phyloP scores from a whole-genome alignment of 805 yeast genomes.

The Schwanniomyces polymorphus region DNA sequence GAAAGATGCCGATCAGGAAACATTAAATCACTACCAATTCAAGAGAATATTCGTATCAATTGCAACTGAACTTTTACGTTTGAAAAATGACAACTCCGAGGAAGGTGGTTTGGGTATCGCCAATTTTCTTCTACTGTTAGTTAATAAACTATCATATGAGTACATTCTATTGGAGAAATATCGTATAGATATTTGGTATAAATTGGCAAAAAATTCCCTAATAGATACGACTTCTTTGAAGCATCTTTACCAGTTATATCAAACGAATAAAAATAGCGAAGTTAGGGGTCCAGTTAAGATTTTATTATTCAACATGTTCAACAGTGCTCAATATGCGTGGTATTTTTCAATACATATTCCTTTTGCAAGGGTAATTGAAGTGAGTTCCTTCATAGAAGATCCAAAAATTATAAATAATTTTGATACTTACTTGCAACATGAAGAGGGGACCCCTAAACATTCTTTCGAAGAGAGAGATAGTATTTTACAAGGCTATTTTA shows the following conservation, averaged over 20 bases:
- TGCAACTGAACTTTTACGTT: conserved; percentile 22
- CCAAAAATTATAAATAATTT: conserved; percentile 13
- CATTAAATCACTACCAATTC: conserved; percentile 25
- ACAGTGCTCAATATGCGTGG: conserved; percentile 39
- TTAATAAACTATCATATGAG: conserved; percentile 38
- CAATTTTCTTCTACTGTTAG: conserved; percentile 24
- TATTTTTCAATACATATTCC: conserved; percentile 35
- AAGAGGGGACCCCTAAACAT: conserved; percentile 9
- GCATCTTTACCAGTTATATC: conserved; percentile 22
- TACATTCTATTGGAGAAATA: conserved; percentile 40
- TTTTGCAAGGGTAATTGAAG: conserved; percentile 35
- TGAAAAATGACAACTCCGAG: conserved; percentile 29
- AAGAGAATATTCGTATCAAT: conserved; percentile 24
- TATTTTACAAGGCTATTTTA: conserved; percentile 20
- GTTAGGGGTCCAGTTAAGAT: conserved; percentile 26
- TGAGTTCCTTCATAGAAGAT: conserved; percentile 28
- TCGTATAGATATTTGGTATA: conserved; percentile 34
- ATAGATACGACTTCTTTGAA: conserved; percentile 24
- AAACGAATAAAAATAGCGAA: conserved; percentile 6
- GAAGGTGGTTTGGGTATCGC: conserved; percentile 12
- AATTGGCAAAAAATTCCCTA: conserved; percentile 30
- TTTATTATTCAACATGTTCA: conserved; percentile 30
- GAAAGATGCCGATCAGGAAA: conserved; percentile 18
- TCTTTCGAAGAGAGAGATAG: conserved; percentile 22
- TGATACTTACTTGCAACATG: conserved; percentile 12